Conservation (phyloP, 805 yeast genomes). For the Starmera amethionina region DNA sequence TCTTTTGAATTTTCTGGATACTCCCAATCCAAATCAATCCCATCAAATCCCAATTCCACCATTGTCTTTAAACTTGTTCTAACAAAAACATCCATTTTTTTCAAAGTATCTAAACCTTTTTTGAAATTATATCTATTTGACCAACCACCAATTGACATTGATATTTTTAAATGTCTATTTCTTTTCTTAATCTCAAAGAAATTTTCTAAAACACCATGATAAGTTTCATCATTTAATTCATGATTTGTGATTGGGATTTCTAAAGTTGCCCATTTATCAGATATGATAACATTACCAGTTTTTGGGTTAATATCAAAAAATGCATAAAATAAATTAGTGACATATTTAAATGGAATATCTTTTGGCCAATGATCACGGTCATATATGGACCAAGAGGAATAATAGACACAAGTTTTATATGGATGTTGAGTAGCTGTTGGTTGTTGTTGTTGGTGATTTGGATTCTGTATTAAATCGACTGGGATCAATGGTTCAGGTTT, state of each 20-base stretch:
- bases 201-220: constrained; percentile 39
- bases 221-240: constrained; percentile 9
- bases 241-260: constrained; percentile 21
- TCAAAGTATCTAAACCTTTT: constrained; percentile 27
- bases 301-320: constrained; percentile 50
- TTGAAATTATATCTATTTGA: constrained; percentile 41
- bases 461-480: no score
- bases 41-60: constrained; percentile 62
- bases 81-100: constrained; percentile 36
- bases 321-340: constrained; percentile 72
- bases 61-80: constrained; percentile 37
- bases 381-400: constrained; percentile 62
- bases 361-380: constrained; percentile 47
- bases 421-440: constrained; percentile 4
- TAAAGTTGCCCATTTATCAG: constrained; percentile 62
- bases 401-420: constrained; percentile 30
- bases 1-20: constrained; percentile 49
- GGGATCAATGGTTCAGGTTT: no score
- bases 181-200: constrained; percentile 34
- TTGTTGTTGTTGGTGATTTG: no score
- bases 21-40: constrained; percentile 94
- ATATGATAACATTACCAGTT: constrained; percentile 42
- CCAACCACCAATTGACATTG: constrained; percentile 85
- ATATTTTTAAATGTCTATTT: constrained; percentile 36
- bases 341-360: constrained; percentile 44